These are phyloP conservation scores for Aspergillus panamensis DNA, from an alignment of 495 filamentous ascomycete genomes.

Conservation along the genomic window DNA sequence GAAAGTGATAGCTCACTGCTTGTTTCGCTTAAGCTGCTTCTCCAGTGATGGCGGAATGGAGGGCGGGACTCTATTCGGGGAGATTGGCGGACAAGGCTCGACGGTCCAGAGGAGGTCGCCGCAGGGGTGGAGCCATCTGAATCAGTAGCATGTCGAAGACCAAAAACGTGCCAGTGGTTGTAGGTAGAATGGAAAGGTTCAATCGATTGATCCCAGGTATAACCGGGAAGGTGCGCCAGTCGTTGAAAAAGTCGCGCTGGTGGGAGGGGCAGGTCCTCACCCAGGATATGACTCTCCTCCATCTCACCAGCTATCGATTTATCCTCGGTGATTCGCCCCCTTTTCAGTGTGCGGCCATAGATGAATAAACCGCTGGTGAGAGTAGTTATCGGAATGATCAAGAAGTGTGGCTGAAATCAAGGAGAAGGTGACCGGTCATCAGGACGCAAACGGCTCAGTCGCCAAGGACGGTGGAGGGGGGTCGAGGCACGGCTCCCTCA, in stretches of 20 bases:
- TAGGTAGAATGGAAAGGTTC: conserved; percentile 79
- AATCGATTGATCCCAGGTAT: conserved; percentile 68
- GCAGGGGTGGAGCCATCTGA: conserved; percentile 41
- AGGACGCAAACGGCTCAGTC: conserved; percentile 23
- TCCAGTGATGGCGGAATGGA: conserved; percentile 34
- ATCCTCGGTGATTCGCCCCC: conserved; percentile 17
- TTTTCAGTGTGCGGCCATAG: conserved; percentile 27
- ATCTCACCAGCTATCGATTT: conserved; percentile 27
- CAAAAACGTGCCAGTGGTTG: conserved; percentile 68
- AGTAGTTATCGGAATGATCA: conserved; percentile 7
- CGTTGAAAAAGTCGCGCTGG: conserved; percentile 70
- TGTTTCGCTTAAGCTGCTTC: conserved; percentile 47
- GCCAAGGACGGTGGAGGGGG: conserved; percentile 23
- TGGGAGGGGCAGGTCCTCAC: conserved; percentile 63
- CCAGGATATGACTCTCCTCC: conserved; percentile 43
- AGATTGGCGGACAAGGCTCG: conserved; percentile 46
- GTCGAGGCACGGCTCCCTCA: conserved; percentile 5
- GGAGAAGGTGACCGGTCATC: conserved; percentile 23
- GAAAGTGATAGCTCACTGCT: conserved; percentile 46
- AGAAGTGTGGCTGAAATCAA: conserved; percentile 8
- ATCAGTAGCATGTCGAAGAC: conserved; percentile 44
- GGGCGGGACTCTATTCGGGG: conserved; percentile 42
- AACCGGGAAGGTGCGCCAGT: conserved; percentile 66
- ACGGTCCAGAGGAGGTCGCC: conserved; percentile 44
- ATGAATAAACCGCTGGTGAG: conserved; percentile 6